Conservation (phyloP, 306 rosid genomes). For the Adenanthera pavonina region DNA sequence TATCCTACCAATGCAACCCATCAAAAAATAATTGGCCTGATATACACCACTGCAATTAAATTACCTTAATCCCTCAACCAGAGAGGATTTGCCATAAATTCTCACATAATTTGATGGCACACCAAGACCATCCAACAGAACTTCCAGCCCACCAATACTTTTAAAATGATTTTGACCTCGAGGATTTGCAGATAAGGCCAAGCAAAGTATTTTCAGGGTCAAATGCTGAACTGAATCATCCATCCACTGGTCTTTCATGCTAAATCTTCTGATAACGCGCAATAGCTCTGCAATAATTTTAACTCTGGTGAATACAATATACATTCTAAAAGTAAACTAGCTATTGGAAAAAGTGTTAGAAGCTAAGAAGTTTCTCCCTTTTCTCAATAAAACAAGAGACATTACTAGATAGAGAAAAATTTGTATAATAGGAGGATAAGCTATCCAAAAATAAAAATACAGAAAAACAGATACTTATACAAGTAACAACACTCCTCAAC, state of each 20-base stretch:
- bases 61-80: conserved; percentile 69
- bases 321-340: conserved; percentile 14
- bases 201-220: conserved; percentile 78
- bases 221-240: conserved; percentile 76
- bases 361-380: background rate
- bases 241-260: conserved; percentile 82
- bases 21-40: conserved; percentile 25
- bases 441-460: background rate
- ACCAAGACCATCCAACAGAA: conserved; percentile 96
- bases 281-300: conserved; percentile 72
- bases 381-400: background rate
- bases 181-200: conserved; percentile 78
- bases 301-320: conserved; percentile 42
- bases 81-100: conserved; percentile 49
- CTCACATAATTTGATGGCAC: conserved; percentile 69
- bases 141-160: conserved; percentile 99
- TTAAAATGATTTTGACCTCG: conserved; percentile 95
- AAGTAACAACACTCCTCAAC: background rate
- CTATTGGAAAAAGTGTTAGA: background rate
- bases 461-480: conserved; percentile 4
- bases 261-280: conserved; percentile 84
- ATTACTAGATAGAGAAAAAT: background rate
- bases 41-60: conserved; percentile 34
- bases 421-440: background rate
- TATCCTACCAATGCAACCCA: conserved; percentile 30